Conservation (phyloP, 192 early-diverging fungal genomes). For the Coemansia sp. region DNA sequence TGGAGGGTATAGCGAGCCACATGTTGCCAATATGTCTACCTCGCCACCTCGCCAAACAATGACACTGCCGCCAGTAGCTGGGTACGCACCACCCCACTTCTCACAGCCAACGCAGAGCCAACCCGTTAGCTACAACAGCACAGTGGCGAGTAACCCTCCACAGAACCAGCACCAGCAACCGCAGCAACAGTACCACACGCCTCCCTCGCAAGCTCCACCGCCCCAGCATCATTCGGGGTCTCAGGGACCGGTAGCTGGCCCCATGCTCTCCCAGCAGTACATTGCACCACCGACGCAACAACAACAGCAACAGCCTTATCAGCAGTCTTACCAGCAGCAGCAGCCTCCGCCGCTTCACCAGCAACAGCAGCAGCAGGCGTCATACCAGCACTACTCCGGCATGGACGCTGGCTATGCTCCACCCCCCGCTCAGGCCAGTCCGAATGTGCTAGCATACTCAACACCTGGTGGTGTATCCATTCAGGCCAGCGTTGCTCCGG, state of each 20-base stretch:
- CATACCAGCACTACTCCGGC: slow-evolving; percentile 15
- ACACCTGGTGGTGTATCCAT: neutral
- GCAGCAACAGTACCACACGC: neutral
- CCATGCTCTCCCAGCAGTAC: slow-evolving; percentile 19
- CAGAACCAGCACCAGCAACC: slow-evolving; percentile 14
- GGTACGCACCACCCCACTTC: slow-evolving; percentile 29
- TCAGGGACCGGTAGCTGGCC: slow-evolving; percentile 3
- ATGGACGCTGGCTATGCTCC: slow-evolving; percentile 7
- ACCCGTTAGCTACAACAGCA: slow-evolving; percentile 16
- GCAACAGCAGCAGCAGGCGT: slow-evolving; percentile 13
- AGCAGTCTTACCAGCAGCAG: slow-evolving; percentile 16
- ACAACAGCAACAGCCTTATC: slow-evolving; percentile 25
- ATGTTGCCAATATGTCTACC: slow-evolving; percentile 6
- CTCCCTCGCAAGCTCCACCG: slow-evolving; percentile 20
- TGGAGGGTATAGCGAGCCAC: slow-evolving; percentile 27
- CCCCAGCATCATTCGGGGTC: slow-evolving; percentile 24
- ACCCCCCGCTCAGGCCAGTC: neutral
- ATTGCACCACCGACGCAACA: slow-evolving; percentile 19
- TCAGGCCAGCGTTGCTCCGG: slow-evolving; percentile 17
- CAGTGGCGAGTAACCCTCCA: slow-evolving; percentile 10
- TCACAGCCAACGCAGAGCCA: slow-evolving; percentile 28
- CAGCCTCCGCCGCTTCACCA: slow-evolving; percentile 13
- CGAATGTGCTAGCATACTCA: neutral
- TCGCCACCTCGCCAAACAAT: slow-evolving; percentile 18
- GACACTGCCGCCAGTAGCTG: slow-evolving; percentile 20